These are phyloP conservation scores for Chondrostereum purpureum DNA, from an alignment of 1,284 basidiomycete genomes.

Conservation along the genomic window DNA sequence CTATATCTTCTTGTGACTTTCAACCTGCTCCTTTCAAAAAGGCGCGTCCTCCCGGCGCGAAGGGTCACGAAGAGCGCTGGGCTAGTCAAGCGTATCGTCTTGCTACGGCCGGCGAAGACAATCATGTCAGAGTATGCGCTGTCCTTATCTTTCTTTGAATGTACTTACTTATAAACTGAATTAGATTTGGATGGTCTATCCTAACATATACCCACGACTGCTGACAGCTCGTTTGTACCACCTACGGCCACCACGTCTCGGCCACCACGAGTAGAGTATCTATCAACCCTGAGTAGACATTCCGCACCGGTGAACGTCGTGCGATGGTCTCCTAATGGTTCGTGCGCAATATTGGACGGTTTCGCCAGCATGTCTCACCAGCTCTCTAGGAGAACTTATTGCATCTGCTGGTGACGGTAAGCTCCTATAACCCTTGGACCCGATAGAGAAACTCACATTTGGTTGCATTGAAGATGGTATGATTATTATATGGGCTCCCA, in stretches of 20 bases:
- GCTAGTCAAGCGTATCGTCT: slow-evolving; percentile 75
- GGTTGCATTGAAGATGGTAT: slow-evolving; percentile 70
- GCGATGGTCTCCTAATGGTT: slow-evolving; percentile 91
- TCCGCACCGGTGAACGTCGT: slow-evolving; percentile 96
- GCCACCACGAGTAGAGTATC: slow-evolving; percentile 91
- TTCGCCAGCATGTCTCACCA: slow-evolving; percentile 4
- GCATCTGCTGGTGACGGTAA: slow-evolving; percentile 93
- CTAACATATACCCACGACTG: slow-evolving; percentile 73
- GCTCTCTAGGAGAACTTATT: slow-evolving; percentile 66
- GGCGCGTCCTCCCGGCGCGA: slow-evolving; percentile 48
- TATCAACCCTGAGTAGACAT: slow-evolving; percentile 90
- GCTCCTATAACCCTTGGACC: slow-evolving; percentile 21
- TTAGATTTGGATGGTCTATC: slow-evolving; percentile 92
- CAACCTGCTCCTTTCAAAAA: slow-evolving; percentile 75
- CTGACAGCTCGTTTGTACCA: slow-evolving; percentile 40
- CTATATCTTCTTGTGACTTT: slow-evolving; percentile 92
- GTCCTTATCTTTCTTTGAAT: slow-evolving; percentile 5
- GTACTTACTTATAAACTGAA: slow-evolving; percentile 8
- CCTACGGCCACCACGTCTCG: slow-evolving; percentile 43
- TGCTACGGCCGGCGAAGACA: slow-evolving; percentile 95
- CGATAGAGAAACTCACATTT: no score
- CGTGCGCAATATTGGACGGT: slow-evolving; percentile 21
- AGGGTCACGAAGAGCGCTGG: slow-evolving; percentile 20
- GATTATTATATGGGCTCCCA: slow-evolving; percentile 92
- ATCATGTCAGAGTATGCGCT: slow-evolving; percentile 83